These are phyloP conservation scores for Naganishia sp. DNA, from an alignment of 1,284 basidiomycete species.

Conservation along the genomic window DNA sequence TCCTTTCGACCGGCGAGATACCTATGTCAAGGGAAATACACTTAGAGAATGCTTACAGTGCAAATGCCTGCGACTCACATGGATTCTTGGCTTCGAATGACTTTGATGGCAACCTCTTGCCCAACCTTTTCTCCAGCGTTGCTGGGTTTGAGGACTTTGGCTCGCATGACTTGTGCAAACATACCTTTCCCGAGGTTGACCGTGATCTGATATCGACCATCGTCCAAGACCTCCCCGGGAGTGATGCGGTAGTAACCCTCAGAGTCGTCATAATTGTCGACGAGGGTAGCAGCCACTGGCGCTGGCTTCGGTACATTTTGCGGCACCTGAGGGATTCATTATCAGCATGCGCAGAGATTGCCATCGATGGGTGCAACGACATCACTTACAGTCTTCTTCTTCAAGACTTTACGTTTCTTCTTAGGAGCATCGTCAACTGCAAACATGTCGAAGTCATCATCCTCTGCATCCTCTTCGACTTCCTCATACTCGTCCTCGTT, in stretches of 20 bases:
- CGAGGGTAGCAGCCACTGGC: conserved; percentile 43
- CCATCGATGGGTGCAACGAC: conserved; percentile 65
- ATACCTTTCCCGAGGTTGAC: conserved; percentile 95
- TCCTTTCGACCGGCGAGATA: conserved; percentile 95
- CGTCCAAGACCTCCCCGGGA: conserved; percentile 90
- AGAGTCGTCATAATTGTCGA: conserved; percentile 67
- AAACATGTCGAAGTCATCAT: conserved; percentile 79
- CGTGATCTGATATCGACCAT: conserved; percentile 90
- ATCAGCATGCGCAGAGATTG: conserved; percentile 40
- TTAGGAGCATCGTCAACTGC: conserved; percentile 61
- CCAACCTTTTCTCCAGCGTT: conserved; percentile 50
- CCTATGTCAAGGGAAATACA: conserved; percentile 58
- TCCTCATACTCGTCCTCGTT: conserved; percentile 58
- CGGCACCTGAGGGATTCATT: not conserved
- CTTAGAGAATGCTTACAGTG: not conserved
- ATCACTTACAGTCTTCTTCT: conserved; percentile 58
- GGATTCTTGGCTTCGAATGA: conserved; percentile 91
- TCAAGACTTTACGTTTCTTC: conserved; percentile 58
- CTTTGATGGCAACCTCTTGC: conserved; percentile 96
- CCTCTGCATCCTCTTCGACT: conserved; percentile 63
- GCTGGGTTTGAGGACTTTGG: conserved; percentile 76
- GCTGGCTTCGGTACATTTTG: conserved; percentile 11
- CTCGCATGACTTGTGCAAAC: conserved; percentile 95
- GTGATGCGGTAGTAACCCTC: conserved; percentile 97
- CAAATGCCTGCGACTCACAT: conserved; percentile 66